These are phyloP conservation scores for Penicillium vulpinum DNA, from an alignment of 2,329 filamentous ascomycete genomes.

Conservation along the genomic window DNA sequence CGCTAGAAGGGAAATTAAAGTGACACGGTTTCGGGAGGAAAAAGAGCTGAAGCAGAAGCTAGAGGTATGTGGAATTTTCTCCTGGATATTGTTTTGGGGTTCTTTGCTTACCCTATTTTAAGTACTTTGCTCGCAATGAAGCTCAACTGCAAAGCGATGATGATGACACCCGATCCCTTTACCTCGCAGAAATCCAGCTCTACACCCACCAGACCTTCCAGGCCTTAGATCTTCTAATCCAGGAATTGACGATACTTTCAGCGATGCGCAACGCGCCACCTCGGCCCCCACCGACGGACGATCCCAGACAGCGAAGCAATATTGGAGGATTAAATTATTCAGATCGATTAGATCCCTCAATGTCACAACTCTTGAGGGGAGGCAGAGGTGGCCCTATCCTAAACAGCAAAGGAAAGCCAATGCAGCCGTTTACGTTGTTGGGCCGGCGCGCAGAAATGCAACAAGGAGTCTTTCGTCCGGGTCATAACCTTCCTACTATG, in stretches of 20 bases:
- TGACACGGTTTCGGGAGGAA: conserved; percentile 79
- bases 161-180: conserved; percentile 73
- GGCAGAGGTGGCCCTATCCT: conserved; percentile 69
- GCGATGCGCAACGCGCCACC: conserved; percentile 60
- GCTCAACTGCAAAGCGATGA: conserved; percentile 72
- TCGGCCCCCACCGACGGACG: conserved; percentile 34
- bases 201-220: conserved; percentile 80
- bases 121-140: conserved; percentile 63
- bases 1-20: conserved; percentile 76
- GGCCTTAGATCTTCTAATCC: conserved; percentile 79
- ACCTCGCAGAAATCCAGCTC: conserved; percentile 73
- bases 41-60: conserved; percentile 81
- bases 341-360: conserved; percentile 70
- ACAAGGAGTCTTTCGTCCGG: conserved; percentile 80
- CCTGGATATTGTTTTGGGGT: conserved; percentile 24
- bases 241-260: conserved; percentile 79
- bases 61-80: conserved; percentile 54
- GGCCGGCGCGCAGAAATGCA: conserved; percentile 73
- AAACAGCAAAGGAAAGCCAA: conserved; percentile 74
- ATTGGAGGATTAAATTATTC: conserved; percentile 61
- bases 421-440: conserved; percentile 87
- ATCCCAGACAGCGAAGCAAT: conserved; percentile 48
- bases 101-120: conserved; percentile 33
- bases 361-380: conserved; percentile 51
- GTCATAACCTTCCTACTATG: conserved; percentile 96